Base-by-base conservation (phyloP, 768 basidiomycete genomes). In the Mycena crocata region DNA sequence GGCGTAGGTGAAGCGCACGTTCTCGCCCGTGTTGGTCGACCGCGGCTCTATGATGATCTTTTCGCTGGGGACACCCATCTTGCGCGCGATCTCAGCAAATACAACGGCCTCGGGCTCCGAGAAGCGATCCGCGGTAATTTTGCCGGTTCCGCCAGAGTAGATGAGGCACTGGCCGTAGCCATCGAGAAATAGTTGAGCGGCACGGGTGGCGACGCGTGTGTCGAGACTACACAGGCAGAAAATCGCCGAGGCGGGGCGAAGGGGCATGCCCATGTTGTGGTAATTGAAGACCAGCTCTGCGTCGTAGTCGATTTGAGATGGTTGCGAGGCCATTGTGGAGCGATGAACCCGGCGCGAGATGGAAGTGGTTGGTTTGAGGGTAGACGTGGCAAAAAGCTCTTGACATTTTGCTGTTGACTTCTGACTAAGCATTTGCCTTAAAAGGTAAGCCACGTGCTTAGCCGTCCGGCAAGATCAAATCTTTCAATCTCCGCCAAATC, bases 151-250 rank as follows among this genome's bases (percentile, higher is more conserved):
- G 34, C 70, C 70, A 9, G 70, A 71, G 57, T 67, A 71, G 35
- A 71, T 68, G 35, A 71, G 62, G 37, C 51, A 44, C 12, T 50
- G 54, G 8, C 52, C 70, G 52, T 51, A 49, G 30, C 70, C 66
- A 1, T 51, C 45, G 42, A 50, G 66, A 54, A 45, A 71, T 37
- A 71, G 70, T 35, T 67, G 32, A 4, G 70, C 70, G 55, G 62
- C 70, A 37, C 50, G 57, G 14, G 48, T 45, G 12, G 70, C 70
- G 17, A 71, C 70, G 32, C 70, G 70, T 12, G 51, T 61, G 42
- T 71, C 70, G 30, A 71, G 57, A 26, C 61, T 64, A 57, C 70
- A 71, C 58, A 71, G 70, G 6, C 49, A 51, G 48, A 71, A 71
- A 19, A 71, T 67, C 19, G 70, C 70, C 31, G 26, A 28, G 9